A percentile compares a stretch with the other conserved stretches of the same genome.
Conservation (phyloP, 306 rosid species). For the Corylus avellana region DNA sequence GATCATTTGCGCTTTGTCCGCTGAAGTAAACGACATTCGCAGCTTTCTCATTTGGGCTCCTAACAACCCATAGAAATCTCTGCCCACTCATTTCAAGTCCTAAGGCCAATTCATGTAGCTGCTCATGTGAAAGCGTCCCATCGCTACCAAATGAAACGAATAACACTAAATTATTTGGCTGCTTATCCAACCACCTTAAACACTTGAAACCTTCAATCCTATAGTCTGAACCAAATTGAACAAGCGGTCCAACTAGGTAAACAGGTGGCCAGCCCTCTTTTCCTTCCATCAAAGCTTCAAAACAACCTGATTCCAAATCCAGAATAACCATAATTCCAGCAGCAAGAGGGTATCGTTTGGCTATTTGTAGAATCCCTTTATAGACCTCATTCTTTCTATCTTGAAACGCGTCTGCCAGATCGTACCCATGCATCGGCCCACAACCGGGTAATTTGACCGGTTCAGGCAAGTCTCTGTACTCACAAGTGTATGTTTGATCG, state of each 20-base stretch:
- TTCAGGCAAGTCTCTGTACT: constrained; percentile 27
- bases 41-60: constrained; percentile 25
- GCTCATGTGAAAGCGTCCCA: constrained; percentile 23
- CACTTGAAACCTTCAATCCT: background rate
- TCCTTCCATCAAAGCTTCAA: constrained; percentile 12
- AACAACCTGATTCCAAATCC: constrained; percentile 24
- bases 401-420: constrained; percentile 6
- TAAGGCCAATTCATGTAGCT: constrained; percentile 23
- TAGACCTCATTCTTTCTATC: constrained; percentile 22
- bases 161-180: constrained; percentile 21
- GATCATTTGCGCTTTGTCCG: background rate
- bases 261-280: constrained; percentile 14
- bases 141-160: constrained; percentile 34
- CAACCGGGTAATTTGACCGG: constrained; percentile 28
- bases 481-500: constrained; percentile 11
- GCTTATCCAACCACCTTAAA: constrained; percentile 31
- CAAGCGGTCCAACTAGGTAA: constrained; percentile 23
- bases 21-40: constrained; percentile 15
- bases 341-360: background rate
- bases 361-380: background rate
- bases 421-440: constrained; percentile 16
- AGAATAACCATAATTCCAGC: constrained; percentile 19
- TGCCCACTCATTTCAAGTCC: constrained; percentile 32
- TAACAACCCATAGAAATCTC: constrained; percentile 27
- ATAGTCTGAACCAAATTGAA: background rate